Conservation (phyloP, 257 asterid species). For the Ocimum tenuiflorum region DNA sequence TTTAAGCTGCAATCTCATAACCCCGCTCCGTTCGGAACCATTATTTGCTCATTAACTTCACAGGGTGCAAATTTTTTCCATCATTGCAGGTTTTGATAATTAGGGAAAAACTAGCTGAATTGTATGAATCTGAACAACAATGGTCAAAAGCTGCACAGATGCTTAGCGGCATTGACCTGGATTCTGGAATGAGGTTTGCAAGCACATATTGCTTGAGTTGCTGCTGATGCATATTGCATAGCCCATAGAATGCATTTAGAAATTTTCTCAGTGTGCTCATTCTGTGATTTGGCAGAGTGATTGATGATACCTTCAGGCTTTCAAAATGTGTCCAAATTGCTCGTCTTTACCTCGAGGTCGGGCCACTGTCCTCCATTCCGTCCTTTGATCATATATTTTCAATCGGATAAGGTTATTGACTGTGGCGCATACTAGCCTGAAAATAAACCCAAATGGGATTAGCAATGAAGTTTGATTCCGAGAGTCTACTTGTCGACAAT, state of each 20-base stretch:
- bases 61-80: neutral
- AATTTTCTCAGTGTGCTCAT: conserved; percentile 7
- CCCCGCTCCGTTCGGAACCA: neutral
- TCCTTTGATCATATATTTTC: neutral
- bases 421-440: no score
- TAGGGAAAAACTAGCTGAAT: conserved; percentile 87
- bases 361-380: neutral
- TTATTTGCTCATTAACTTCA: no score
- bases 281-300: conserved; percentile 50
- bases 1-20: neutral
- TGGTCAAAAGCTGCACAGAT: conserved; percentile 99
- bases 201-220: conserved; percentile 1
- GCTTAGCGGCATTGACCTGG: conserved; percentile 98
- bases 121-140: conserved; percentile 85
- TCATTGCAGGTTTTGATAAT: conserved; percentile 68
- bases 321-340: conserved; percentile 96
- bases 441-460: neutral
- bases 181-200: conserved; percentile 92
- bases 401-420: neutral
- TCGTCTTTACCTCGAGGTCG: conserved; percentile 91
- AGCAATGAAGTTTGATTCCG: neutral
- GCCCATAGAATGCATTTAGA: neutral
- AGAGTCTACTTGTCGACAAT: neutral
- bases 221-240: conserved; percentile 1
- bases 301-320: conserved; percentile 81